phyloP scores from a whole-genome alignment of 805 yeast species.

The Saccharomycopsis sp. region DNA sequence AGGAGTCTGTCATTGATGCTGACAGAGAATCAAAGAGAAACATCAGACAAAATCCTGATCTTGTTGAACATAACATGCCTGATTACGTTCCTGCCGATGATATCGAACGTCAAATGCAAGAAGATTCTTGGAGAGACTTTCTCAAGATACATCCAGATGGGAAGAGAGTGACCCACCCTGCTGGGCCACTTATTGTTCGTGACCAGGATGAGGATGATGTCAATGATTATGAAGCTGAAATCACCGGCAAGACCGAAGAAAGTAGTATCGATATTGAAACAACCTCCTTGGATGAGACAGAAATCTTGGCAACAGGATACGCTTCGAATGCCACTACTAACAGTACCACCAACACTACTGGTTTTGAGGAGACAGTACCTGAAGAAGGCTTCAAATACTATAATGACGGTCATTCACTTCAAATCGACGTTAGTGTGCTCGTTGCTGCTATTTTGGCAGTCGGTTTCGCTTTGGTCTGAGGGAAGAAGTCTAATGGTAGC shows the following conservation, averaged over 20 bases:
- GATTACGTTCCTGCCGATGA: conserved; percentile 23
- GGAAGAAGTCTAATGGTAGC: neutral
- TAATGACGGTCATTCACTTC: neutral
- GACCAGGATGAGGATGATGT: conserved; percentile 26
- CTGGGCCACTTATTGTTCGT: conserved; percentile 25
- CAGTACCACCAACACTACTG: neutral
- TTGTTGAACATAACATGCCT: conserved; percentile 14
- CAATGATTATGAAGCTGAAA: conserved; percentile 12
- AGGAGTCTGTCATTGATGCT: conserved; percentile 18
- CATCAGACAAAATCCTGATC: conserved; percentile 14
- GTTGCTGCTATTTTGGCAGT: neutral
- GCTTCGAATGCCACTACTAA: neutral
- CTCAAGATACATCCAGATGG: conserved; percentile 8
- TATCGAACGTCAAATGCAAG: conserved; percentile 21
- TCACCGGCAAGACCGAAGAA: neutral
- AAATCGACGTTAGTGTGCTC: neutral
- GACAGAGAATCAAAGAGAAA: conserved; percentile 24
- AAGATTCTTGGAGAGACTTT: conserved; percentile 18
- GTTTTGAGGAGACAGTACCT: neutral
- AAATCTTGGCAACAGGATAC: neutral
- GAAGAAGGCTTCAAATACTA: neutral
- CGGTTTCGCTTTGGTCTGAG: neutral
- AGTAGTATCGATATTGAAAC: neutral
- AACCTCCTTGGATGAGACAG: neutral
- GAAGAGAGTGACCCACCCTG: neutral